phyloP scores from a whole-genome alignment of 2,329 filamentous ascomycete genomes.

The Trichocomaceae sp. region DNA sequence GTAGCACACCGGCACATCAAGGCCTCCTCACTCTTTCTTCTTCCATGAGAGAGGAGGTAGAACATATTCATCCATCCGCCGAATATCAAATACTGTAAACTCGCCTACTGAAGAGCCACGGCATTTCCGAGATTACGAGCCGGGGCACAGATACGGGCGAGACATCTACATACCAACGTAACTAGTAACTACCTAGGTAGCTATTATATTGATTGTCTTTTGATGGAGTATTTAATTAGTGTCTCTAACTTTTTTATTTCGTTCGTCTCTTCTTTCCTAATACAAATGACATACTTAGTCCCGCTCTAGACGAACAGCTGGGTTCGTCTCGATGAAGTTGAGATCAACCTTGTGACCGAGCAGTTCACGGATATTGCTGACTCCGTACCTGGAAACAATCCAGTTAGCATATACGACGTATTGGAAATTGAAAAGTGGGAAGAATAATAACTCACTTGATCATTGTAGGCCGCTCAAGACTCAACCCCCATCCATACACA shows the following conservation, averaged over 20 bases:
- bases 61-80: constrained; percentile 29
- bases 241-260: not conserved
- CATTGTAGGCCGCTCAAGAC: constrained; percentile 92
- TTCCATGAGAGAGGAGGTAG: constrained; percentile 41
- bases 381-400: constrained; percentile 49
- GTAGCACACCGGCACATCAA: constrained; percentile 36
- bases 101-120: constrained; percentile 59
- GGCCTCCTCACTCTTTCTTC: constrained; percentile 36
- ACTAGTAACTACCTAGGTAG: not conserved
- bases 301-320: constrained; percentile 84
- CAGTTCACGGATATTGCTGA: constrained; percentile 85
- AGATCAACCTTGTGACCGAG: constrained; percentile 94
- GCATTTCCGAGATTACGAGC: constrained; percentile 49
- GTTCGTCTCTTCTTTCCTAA: not conserved
- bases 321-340: constrained; percentile 83
- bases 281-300: constrained; percentile 45
- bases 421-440: not conserved
- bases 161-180: constrained; percentile 44
- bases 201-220: not conserved
- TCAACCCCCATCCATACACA: constrained; percentile 90
- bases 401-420: not conserved
- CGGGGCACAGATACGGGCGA: constrained; percentile 63
- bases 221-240: not conserved
- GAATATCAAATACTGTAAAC: constrained; percentile 25
- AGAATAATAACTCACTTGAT: constrained; percentile 63